These are phyloP conservation scores for Flammula alnicola DNA, from an alignment of 1,284 basidiomycete genomes.

Conservation along the genomic window DNA sequence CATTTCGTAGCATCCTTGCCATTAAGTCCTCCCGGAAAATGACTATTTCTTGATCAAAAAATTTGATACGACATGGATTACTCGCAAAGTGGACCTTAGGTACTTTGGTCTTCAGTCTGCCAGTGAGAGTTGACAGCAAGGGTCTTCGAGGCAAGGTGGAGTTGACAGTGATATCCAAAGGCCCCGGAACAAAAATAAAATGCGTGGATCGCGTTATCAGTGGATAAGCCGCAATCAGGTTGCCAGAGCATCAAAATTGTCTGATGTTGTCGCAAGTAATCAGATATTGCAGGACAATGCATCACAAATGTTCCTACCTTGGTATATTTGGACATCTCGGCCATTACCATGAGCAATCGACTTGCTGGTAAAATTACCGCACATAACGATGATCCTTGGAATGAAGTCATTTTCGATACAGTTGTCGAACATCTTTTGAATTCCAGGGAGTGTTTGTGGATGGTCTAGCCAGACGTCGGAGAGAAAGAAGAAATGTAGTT, in stretches of 20 bases:
- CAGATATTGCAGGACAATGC: neutral
- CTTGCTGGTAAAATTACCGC: conserved; percentile 92
- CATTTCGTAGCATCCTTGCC: conserved; percentile 92
- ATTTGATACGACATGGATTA: conserved; percentile 95
- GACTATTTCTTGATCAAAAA: conserved; percentile 96
- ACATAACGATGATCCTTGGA: conserved; percentile 88
- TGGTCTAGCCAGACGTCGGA: conserved; percentile 97
- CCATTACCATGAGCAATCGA: conserved; percentile 81
- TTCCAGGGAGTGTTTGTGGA: conserved; percentile 77
- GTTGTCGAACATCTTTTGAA: conserved; percentile 88
- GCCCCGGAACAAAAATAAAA: conserved; percentile 95
- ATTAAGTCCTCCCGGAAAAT: conserved; percentile 93
- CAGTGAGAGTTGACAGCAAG: conserved; percentile 75
- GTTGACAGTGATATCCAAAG: conserved; percentile 84
- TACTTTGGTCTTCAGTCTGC: conserved; percentile 71
- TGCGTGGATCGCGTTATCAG: conserved; percentile 79
- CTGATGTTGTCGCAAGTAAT: conserved; percentile 41
- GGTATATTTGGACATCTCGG: conserved; percentile 81
- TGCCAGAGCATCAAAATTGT: conserved; percentile 85
- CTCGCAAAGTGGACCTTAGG: conserved; percentile 84
- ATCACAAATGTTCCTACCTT: conserved; percentile 54
- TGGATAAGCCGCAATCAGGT: conserved; percentile 84
- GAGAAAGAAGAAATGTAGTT: conserved; percentile 91
- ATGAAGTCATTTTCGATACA: conserved; percentile 89
- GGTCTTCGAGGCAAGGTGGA: conserved; percentile 80